phyloP scores from a whole-genome alignment of 768 basidiomycete genomes.

The Saitozyma sp. region DNA sequence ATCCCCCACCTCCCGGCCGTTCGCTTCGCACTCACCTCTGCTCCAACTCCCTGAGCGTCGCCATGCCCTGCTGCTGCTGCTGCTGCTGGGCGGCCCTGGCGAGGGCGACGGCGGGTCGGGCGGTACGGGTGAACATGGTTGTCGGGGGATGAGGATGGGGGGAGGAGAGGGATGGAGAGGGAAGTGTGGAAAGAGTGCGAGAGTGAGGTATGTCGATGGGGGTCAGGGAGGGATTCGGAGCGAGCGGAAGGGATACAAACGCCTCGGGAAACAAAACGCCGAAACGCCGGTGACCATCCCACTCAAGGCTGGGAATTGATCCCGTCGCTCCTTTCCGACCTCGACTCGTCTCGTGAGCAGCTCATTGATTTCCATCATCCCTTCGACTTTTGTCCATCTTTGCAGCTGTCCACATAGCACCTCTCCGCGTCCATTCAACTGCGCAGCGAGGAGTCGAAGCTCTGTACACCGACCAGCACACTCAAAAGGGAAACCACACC shows the following conservation, averaged over 20 bases:
- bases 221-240: not conserved
- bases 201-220: no score
- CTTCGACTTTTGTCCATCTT: no score
- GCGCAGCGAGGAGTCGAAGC: no score
- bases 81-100: constrained; percentile 33
- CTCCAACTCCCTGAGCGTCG: constrained; percentile 96
- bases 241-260: not conserved
- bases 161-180: constrained; percentile 19
- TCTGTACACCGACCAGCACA: no score
- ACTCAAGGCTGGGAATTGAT: no score
- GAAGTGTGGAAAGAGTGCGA: constrained; percentile 7
- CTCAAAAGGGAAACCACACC: not conserved
- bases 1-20: no score
- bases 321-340: no score
- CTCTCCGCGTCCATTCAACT: no score
- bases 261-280: not conserved
- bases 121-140: constrained; percentile 63
- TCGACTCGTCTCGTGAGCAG: no score
- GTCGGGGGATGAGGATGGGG: constrained; percentile 37
- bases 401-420: no score
- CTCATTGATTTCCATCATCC: no score
- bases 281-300: no score
- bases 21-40: constrained; percentile 58
- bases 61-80: constrained; percentile 57
- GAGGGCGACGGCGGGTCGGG: constrained; percentile 54